Evolutionary conservation across 2,329 filamentous ascomycete species (phyloP).

Genomic region (Lithohypha guttulata): DNA sequence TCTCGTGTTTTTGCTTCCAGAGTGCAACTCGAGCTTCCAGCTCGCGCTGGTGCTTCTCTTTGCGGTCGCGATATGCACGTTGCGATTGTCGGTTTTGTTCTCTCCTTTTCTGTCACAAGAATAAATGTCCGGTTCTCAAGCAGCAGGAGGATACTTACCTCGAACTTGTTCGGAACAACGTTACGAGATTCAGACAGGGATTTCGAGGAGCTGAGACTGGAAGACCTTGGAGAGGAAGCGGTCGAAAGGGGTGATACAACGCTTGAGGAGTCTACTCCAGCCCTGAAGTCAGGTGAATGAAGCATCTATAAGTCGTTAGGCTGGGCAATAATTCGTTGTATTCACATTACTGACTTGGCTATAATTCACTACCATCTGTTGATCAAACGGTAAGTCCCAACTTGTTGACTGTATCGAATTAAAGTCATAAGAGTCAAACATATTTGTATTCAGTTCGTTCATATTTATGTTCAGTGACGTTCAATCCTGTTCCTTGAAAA

Average conservation of each 20-base stretch:
- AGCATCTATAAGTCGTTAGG: conserved; percentile 11
- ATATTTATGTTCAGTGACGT: no score
- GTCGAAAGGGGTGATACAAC: conserved; percentile 12
- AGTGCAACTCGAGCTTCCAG: conserved; percentile 51
- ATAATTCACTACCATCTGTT: not conserved
- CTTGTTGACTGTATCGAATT: not conserved
- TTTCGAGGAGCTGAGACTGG: conserved; percentile 8
- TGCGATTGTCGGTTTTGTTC: conserved; percentile 39
- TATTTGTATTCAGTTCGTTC: not conserved
- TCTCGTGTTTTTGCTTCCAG: conserved; percentile 19
- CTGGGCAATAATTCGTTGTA: not conserved
- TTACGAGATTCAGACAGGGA: conserved; percentile 13
- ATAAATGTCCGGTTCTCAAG: no score
- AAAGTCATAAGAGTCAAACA: not conserved
- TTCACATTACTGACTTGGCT: not conserved
- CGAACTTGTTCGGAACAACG: conserved; percentile 20
- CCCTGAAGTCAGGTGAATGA: conserved; percentile 16
- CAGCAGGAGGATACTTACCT: no score
- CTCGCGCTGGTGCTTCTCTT: conserved; percentile 87
- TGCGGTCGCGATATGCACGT: conserved; percentile 89
- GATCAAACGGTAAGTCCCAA: not conserved
- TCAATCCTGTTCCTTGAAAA: no score
- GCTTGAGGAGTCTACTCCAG: conserved; percentile 15
- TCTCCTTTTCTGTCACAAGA: conserved; percentile 14
- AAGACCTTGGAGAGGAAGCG: conserved; percentile 12